Conservation (phyloP, 352 stramenopile species). For the Phytophthora macrochlamydospora region DNA sequence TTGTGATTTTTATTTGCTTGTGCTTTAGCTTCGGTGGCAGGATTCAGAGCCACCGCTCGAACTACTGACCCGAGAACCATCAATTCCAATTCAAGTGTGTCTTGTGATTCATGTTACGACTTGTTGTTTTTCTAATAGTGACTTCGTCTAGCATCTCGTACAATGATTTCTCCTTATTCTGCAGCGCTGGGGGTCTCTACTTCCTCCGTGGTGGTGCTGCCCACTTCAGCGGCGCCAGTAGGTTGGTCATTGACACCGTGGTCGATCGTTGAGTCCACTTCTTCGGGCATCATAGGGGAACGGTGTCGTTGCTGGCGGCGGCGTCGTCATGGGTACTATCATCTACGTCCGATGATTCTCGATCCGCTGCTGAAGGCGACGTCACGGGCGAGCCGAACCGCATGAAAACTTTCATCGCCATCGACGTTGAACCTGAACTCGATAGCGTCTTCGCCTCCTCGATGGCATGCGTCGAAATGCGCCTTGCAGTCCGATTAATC, state of each 20-base stretch:
- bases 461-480: conserved; percentile 55
- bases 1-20: conserved; percentile 28
- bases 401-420: conserved; percentile 59
- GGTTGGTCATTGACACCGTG: background rate
- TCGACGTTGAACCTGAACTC: conserved; percentile 5
- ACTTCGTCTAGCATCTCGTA: too few relatives aligned
- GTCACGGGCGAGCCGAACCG: conserved; percentile 52
- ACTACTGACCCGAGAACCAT: conserved; percentile 30
- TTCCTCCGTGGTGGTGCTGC: too few relatives aligned
- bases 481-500: conserved; percentile 69
- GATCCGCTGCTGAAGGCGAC: conserved; percentile 31
- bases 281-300: too few relatives aligned
- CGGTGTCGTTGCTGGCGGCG: conserved; percentile 14
- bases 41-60: conserved; percentile 25
- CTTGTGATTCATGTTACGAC: conserved; percentile 24
- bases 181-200: too few relatives aligned
- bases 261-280: background rate
- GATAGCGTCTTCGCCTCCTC: conserved; percentile 9
- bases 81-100: conserved; percentile 22
- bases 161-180: too few relatives aligned
- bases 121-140: too few relatives aligned
- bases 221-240: background rate
- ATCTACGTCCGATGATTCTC: conserved; percentile 5
- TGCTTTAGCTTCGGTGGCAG: conserved; percentile 15
- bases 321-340: conserved; percentile 10